phyloP scores from a whole-genome alignment of 805 yeast genomes.

The Kazachstania viticola region DNA sequence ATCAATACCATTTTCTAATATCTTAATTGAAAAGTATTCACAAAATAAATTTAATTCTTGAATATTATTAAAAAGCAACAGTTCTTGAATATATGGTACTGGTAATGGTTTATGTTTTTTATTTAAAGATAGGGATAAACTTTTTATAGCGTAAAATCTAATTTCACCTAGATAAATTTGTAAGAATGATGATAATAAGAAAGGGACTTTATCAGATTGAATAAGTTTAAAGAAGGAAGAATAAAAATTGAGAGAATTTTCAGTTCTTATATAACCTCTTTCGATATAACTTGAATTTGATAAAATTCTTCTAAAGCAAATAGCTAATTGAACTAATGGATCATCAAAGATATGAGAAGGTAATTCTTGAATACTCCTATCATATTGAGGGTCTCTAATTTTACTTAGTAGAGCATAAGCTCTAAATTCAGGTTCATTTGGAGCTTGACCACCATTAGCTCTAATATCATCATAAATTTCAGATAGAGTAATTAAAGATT shows the following conservation, averaged over 20 bases:
- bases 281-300: conserved; percentile 51
- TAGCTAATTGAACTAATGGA: conserved; percentile 54
- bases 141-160: conserved; percentile 58
- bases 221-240: conserved; percentile 51
- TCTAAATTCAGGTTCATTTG: conserved; percentile 88
- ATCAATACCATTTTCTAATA: conserved; percentile 32
- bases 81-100: conserved; percentile 32
- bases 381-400: conserved; percentile 74
- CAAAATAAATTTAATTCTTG: conserved; percentile 47
- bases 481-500: conserved; percentile 75
- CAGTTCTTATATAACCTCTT: conserved; percentile 40
- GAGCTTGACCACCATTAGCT: conserved; percentile 52
- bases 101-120: conserved; percentile 58
- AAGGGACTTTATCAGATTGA: conserved; percentile 42
- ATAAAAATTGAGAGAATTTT: conserved; percentile 51
- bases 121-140: conserved; percentile 57
- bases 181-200: conserved; percentile 57
- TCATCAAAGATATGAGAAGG: conserved; percentile 47
- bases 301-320: conserved; percentile 54
- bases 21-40: conserved; percentile 48
- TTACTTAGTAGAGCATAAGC: conserved; percentile 77
- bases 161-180: conserved; percentile 76
- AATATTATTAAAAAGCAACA: conserved; percentile 58
- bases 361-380: conserved; percentile 56
- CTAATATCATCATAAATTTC: conserved; percentile 80